phyloP scores from a whole-genome alignment of 2,329 filamentous ascomycete genomes.

The Arthrobotrys entomopaga region DNA sequence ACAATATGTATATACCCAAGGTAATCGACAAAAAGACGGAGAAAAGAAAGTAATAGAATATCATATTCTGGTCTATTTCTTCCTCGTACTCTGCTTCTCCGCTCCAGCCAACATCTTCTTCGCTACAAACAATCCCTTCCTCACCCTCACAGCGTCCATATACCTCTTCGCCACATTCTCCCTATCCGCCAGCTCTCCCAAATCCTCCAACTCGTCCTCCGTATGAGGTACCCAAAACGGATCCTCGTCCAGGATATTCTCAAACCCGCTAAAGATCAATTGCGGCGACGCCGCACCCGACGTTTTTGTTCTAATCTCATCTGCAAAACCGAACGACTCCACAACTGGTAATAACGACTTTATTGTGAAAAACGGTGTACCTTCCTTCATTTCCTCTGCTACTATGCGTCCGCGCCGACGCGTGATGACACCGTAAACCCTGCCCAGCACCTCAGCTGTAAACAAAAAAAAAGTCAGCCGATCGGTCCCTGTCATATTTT shows the following conservation, averaged over 20 bases:
- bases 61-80: constrained; percentile 64
- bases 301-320: constrained; percentile 95
- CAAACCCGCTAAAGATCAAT: constrained; percentile 90
- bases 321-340: constrained; percentile 93
- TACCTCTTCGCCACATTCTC: constrained; percentile 97
- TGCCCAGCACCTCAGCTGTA: constrained; percentile 85
- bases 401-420: constrained; percentile 88
- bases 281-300: constrained; percentile 91
- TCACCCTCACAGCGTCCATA: constrained; percentile 84
- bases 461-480: constrained; percentile 48
- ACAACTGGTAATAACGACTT: constrained; percentile 86
- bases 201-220: constrained; percentile 93
- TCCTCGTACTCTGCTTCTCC: constrained; percentile 86
- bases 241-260: constrained; percentile 86
- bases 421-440: constrained; percentile 97
- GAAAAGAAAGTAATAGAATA: no score
- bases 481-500: constrained; percentile 20
- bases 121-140: constrained; percentile 88
- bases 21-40: background rate
- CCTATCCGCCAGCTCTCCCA: constrained; percentile 89
- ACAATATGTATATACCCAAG: background rate
- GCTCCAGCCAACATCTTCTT: constrained; percentile 81
- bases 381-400: constrained; percentile 90
- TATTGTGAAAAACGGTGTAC: constrained; percentile 96
- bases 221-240: constrained; percentile 98